These are phyloP conservation scores for Sporothrix humicola DNA, from an alignment of 2,329 filamentous ascomycete species.

Conservation along the genomic window DNA sequence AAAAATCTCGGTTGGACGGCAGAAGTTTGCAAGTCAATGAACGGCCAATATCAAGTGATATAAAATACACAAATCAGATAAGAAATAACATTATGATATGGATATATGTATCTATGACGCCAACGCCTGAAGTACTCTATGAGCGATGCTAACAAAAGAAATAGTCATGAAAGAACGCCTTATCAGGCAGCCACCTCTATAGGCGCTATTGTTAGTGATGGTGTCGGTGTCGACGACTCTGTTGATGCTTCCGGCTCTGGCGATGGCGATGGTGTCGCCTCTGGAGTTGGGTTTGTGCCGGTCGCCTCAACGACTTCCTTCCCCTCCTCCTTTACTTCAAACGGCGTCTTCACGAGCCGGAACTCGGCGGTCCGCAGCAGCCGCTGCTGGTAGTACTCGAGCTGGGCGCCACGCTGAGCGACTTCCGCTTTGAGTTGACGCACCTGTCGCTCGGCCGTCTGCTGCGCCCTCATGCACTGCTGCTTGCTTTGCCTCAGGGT, in stretches of 20 bases:
- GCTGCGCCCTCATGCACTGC: neutral
- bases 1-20: constrained; percentile 1
- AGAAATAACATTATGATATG: neutral
- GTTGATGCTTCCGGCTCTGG: too few species aligned
- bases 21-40: neutral
- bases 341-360: constrained; percentile 9
- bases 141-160: neutral
- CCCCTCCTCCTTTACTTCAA: neutral
- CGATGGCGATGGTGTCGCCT: neutral
- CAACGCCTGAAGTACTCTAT: neutral
- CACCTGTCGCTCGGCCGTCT: neutral
- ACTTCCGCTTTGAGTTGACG: neutral
- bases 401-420: neutral
- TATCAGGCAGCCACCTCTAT: constrained; percentile 1
- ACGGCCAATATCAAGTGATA: neutral
- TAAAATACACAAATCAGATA: too few species aligned
- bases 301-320: too few species aligned
- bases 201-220: neutral
- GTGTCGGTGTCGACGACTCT: neutral
- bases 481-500: too few species aligned
- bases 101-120: neutral
- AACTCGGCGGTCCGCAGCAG: constrained; percentile 28
- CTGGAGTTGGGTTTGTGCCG: neutral
- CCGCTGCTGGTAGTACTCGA: constrained; percentile 29
- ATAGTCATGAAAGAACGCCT: neutral